Base-by-base conservation (phyloP, 805 yeast species). In the Candida ulmi region DNA sequence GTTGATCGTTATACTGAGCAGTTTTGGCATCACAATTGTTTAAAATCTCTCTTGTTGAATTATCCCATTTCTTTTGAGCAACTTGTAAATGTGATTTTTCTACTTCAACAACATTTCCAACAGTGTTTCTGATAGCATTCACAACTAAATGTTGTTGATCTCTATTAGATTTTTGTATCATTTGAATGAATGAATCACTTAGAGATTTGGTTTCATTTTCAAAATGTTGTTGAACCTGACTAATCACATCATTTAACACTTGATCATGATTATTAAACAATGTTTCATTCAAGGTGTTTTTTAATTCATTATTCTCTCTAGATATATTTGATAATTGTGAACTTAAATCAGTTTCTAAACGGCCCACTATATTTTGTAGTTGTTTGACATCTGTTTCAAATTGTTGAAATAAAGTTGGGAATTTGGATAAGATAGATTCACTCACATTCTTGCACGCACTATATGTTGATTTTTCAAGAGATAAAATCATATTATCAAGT, bases 271-370 rank as follows among this genome's bases (percentile, higher is more conserved):
- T 54, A 13, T 44, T 50, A 35, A 54, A 55, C 25, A 54, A 27
- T 3, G 41, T 37, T 11, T 53, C 60, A 17, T 46, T 41, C 8
- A 55, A 16, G 3, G 37, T 36, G 2, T 37, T 31, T 26, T 47
- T 51, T 19, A 55, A 42, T 9, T 50, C 45, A 31, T 54, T 54
- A 39, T 54, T 55, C 17, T 55, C 55, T 33, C 42, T 45, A 1
- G 58, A 50, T 4, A 55, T 34, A n/a, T 37, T 42, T 0, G 57
- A 43, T 21, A 49, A 50, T 19, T 52, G 42, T 1, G 45, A 47
- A 17, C 45, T 48, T 26, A 55, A 38, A 4, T 40, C 33, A 0
- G 32, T 2, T 11, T 48, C 47, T 30, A 48, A 42, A 5, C 36
- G 36, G 2, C 37, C 30, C 4, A 50, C 34, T 3, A 43, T 33